phyloP scores from a whole-genome alignment of 768 basidiomycete species.

The Rickenella mellea region DNA sequence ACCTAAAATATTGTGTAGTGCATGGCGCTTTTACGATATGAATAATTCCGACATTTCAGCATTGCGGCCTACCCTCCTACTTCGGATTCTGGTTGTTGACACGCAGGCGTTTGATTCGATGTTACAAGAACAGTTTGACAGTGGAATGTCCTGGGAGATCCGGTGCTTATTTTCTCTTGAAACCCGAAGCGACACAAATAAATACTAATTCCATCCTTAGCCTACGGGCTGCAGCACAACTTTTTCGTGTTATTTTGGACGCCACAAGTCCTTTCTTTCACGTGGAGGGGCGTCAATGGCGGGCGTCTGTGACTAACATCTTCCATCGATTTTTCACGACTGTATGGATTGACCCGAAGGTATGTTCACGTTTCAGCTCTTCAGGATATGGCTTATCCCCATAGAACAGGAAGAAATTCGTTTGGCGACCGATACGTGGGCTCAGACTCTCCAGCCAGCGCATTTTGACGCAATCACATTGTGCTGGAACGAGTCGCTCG shows the following conservation, averaged over 20 bases:
- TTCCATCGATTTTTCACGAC: conserved; percentile 53
- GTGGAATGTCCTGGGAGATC: conserved; percentile 32
- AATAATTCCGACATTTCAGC: conserved; percentile 43
- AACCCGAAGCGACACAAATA: too few species aligned
- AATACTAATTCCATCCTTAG: conserved; percentile 20
- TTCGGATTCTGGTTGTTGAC: conserved; percentile 55
- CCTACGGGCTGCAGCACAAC: conserved; percentile 37
- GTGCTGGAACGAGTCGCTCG: conserved; percentile 59
- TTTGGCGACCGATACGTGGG: conserved; percentile 44
- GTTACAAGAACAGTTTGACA: conserved; percentile 30
- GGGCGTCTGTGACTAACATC: conserved; percentile 46
- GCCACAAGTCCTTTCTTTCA: conserved; percentile 52
- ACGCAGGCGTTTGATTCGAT: conserved; percentile 49
- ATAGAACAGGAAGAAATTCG: conserved; percentile 56
- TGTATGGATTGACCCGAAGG: conserved; percentile 57
- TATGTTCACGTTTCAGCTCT: conserved; percentile 17
- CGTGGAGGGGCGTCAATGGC: conserved; percentile 62
- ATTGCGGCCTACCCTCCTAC: conserved; percentile 44
- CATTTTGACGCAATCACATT: conserved; percentile 56
- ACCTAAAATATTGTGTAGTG: conserved; percentile 27
- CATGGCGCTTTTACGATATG: conserved; percentile 62
- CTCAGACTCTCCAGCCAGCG: conserved; percentile 50
- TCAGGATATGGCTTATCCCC: background rate
- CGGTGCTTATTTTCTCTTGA: conserved; percentile 31
- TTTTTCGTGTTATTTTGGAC: conserved; percentile 61